A percentile compares a stretch with the other conserved stretches of the same genome.
These are phyloP conservation scores for Lachancea sp. DNA, from an alignment of 805 yeast genomes.

Conservation along the genomic window DNA sequence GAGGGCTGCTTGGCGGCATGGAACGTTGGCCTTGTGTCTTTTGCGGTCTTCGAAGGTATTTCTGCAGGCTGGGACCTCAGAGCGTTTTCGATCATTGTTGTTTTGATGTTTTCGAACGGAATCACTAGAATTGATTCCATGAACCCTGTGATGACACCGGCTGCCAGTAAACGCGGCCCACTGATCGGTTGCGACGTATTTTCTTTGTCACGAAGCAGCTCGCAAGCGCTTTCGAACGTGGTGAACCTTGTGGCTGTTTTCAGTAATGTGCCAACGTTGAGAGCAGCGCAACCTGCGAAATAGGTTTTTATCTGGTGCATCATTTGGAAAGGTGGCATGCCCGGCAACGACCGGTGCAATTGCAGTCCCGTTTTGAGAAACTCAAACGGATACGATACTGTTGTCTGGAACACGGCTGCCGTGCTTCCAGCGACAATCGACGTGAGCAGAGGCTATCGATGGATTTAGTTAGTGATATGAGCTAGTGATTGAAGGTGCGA, in stretches of 20 bases:
- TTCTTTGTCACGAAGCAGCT: conserved; percentile 41
- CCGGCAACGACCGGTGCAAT: conserved; percentile 40
- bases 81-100: conserved; percentile 70
- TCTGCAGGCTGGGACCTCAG: conserved; percentile 26
- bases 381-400: conserved; percentile 66
- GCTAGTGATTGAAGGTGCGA: too few relatives aligned
- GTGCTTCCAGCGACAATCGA: conserved; percentile 31
- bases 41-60: conserved; percentile 5
- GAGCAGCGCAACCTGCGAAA: conserved; percentile 63
- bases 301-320: conserved; percentile 32
- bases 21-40: conserved; percentile 24
- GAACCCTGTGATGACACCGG: conserved; percentile 79
- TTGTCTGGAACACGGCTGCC: conserved; percentile 58
- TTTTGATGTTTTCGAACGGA: conserved; percentile 85
- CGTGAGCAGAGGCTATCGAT: conserved; percentile 2
- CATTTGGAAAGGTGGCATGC: conserved; percentile 29
- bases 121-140: conserved; percentile 77
- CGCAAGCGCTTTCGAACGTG: conserved; percentile 67
- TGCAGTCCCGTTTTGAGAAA: conserved; percentile 61
- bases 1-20: conserved; percentile 21
- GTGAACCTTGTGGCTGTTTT: conserved; percentile 71
- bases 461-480: neutral
- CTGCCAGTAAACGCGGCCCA: conserved; percentile 77
- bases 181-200: conserved; percentile 54
- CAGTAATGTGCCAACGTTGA: conserved; percentile 65